Evolutionary conservation across 176 grass and related monocot genomes (phyloP), one percentile per base, ranked within the genome.

Genomic region (Bolboschoenus planiculmis): DNA sequence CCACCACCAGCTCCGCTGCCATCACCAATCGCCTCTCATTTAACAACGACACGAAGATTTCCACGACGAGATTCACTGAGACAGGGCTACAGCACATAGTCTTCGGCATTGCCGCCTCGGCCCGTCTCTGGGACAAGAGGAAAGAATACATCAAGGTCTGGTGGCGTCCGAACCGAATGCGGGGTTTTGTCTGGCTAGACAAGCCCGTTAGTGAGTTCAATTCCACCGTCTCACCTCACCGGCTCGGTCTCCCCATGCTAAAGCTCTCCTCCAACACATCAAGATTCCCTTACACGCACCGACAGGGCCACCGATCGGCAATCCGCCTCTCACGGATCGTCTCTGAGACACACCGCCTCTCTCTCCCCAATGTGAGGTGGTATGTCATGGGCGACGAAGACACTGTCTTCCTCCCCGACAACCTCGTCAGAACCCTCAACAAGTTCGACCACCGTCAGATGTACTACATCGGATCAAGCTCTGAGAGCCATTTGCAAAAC

Each of bases 351-450:
- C 90, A 85, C 86, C 91, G 91, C 77, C 91, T 99, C 16, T 85
- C 86, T 39, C 97, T 99, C 5, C 83, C 91, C 5, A 79, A 82
- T 13, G 91, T 93, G 46, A 91, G 91, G 26, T 99, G 97, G 97
- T 99, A 87, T 80, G 97, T 99, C 24, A 96, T 99, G 97, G 97
- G 97, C 47, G 97, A 99, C 67, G 97, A 99, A 73, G 97, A 99
- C 88, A 99, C 97, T 26, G 85, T 93, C 80, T 99, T 99, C 87
- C 56, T 99, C 82, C 86, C 97, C 0, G 93, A 93, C 82, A 99
- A 99, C 86, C 93, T 99, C 64, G 89, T 93, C 43, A 58, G 70
- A 60, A 83, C 94, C 10, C 97, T 99, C 42, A 66, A 83, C 85
- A 82, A 83, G 78, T 91, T 96, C 84, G 97, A 99, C 47, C 91